Evolutionary conservation across 2,329 filamentous ascomycete species (phyloP).

Genomic region (Phialophora tarda): DNA sequence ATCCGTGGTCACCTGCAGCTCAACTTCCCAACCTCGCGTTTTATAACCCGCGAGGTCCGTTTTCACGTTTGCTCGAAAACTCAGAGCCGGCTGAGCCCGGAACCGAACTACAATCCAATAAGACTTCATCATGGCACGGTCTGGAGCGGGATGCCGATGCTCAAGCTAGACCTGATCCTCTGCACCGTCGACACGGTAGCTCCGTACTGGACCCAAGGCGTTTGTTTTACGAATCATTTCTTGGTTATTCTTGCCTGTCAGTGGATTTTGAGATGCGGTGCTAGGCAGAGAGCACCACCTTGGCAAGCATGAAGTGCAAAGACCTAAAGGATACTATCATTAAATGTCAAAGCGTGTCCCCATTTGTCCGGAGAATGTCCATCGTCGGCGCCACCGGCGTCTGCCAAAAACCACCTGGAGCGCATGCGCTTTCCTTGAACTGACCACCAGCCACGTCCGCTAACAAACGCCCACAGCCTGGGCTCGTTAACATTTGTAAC

Average conservation of each 20-base stretch:
- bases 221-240: not conserved
- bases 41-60: not conserved
- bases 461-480: not conserved
- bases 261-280: not conserved
- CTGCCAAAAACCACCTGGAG: not conserved
- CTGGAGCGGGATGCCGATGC: not conserved
- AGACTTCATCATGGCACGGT: not conserved
- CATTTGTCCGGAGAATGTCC: not conserved
- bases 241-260: not conserved
- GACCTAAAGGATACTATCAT: not conserved
- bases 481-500: not conserved
- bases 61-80: not conserved
- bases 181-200: not conserved
- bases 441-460: not conserved
- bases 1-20: not conserved
- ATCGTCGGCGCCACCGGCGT: not conserved
- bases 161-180: not conserved
- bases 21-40: not conserved
- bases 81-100: not conserved
- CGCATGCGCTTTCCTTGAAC: not conserved
- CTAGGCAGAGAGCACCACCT: not conserved
- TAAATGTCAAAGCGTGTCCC: not conserved
- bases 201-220: not conserved
- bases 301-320: not conserved
- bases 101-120: not conserved